Evolutionary conservation across 2,329 filamentous ascomycete species (phyloP).

Genomic region (Stemphylium beticola): DNA sequence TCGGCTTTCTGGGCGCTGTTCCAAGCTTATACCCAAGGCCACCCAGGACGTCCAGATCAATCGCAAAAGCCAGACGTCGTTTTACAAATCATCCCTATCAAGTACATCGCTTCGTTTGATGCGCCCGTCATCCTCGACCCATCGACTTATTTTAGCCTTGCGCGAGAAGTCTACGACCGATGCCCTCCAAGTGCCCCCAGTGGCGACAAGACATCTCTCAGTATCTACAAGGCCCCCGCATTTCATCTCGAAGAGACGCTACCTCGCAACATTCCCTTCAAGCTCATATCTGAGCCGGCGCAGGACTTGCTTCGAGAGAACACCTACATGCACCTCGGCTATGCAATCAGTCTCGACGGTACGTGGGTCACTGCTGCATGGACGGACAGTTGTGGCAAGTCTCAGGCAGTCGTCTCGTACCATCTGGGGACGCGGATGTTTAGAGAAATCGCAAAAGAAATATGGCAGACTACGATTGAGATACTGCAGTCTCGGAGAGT

Average conservation of each 20-base stretch:
- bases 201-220: slow-evolving; percentile 53
- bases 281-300: slow-evolving; percentile 70
- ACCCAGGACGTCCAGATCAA: slow-evolving; percentile 50
- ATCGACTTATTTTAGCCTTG: slow-evolving; percentile 66
- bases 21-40: slow-evolving; percentile 63
- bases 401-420: slow-evolving; percentile 76
- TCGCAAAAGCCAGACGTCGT: slow-evolving; percentile 65
- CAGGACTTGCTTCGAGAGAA: slow-evolving; percentile 78
- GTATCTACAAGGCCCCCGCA: slow-evolving; percentile 67
- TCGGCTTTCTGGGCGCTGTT: slow-evolving; percentile 75
- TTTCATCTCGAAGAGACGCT: slow-evolving; percentile 74
- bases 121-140: slow-evolving; percentile 68
- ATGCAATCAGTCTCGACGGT: slow-evolving; percentile 75
- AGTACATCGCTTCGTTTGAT: slow-evolving; percentile 68
- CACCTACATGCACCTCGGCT: slow-evolving; percentile 79
- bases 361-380: slow-evolving; percentile 81
- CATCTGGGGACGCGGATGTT: slow-evolving; percentile 69
- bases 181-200: slow-evolving; percentile 60
- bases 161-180: slow-evolving; percentile 78
- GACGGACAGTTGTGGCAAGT: slow-evolving; percentile 77
- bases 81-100: slow-evolving; percentile 75
- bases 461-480: slow-evolving; percentile 79
- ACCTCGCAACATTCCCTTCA: slow-evolving; percentile 77
- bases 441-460: slow-evolving; percentile 71
- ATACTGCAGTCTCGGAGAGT: slow-evolving; percentile 73